phyloP scores from a whole-genome alignment of 2,329 filamentous ascomycete genomes.

The Hymenoscyphus fructigenus region DNA sequence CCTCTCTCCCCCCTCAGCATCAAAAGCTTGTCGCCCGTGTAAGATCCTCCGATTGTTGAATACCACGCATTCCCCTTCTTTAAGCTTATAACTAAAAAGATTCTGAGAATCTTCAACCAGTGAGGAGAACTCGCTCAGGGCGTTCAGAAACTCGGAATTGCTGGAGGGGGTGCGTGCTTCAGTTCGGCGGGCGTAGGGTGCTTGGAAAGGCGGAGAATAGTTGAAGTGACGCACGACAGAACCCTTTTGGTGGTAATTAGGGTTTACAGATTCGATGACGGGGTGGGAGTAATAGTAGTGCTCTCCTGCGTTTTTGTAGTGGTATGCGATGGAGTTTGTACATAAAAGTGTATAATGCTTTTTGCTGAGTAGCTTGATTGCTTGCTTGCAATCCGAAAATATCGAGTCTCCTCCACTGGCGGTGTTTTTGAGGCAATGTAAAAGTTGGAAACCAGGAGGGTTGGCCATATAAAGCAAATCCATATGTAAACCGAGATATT shows the following conservation, averaged over 20 bases:
- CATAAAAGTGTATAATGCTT: conserved; percentile 42
- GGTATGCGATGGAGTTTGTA: conserved; percentile 52
- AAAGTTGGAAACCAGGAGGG: conserved; percentile 78
- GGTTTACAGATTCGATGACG: conserved; percentile 46
- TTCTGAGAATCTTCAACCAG: conserved; percentile 57
- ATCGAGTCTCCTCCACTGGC: conserved; percentile 79
- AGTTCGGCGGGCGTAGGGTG: conserved; percentile 33
- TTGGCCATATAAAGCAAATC: conserved; percentile 84
- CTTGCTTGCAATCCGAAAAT: conserved; percentile 74
- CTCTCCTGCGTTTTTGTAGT: conserved; percentile 65
- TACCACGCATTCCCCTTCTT: conserved; percentile 84
- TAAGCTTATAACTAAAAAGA: conserved; percentile 69
- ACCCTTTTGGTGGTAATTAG: neutral
- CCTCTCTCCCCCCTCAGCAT: conserved; percentile 62
- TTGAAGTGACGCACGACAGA: conserved; percentile 43
- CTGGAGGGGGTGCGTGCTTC: conserved; percentile 18
- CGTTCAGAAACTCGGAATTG: conserved; percentile 38
- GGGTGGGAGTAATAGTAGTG: conserved; percentile 60
- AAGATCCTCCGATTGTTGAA: conserved; percentile 87
- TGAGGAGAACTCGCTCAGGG: conserved; percentile 54
- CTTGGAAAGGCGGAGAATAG: conserved; percentile 83
- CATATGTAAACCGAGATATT: conserved; percentile 85
- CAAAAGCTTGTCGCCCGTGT: conserved; percentile 79
- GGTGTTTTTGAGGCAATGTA: conserved; percentile 85
- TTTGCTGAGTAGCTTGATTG: conserved; percentile 46